These are phyloP conservation scores for Lentinula sp. DNA, from an alignment of 768 basidiomycete genomes.

Conservation along the genomic window DNA sequence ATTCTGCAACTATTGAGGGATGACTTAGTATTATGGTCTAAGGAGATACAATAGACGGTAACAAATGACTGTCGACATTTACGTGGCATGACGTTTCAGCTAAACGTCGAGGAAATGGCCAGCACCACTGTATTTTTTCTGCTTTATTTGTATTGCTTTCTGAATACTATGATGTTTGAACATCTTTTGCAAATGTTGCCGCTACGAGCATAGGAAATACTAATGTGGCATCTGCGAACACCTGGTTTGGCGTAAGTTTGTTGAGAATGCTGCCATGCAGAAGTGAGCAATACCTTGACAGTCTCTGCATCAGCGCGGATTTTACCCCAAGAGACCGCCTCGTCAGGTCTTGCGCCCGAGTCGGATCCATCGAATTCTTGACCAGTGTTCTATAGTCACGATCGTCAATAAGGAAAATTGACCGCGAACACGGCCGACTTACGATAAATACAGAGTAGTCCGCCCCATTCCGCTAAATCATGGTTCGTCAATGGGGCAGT, in stretches of 20 bases:
- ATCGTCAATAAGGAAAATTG: not conserved
- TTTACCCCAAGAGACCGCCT: slow-evolving; percentile 98
- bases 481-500: slow-evolving; percentile 4
- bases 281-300: slow-evolving; percentile 53
- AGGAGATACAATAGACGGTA: slow-evolving; percentile 48
- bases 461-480: slow-evolving; percentile 86
- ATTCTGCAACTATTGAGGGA: slow-evolving; percentile 80
- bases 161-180: slow-evolving; percentile 5
- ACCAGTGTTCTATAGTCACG: slow-evolving; percentile 74
- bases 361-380: slow-evolving; percentile 99
- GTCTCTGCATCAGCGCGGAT: slow-evolving; percentile 81
- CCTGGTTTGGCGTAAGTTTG: slow-evolving; percentile 27
- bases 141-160: not conserved
- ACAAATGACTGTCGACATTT: not conserved
- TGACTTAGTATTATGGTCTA: slow-evolving; percentile 82
- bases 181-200: slow-evolving; percentile 75
- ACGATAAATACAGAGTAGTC: slow-evolving; percentile 97
- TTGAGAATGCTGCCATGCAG: slow-evolving; percentile 1
- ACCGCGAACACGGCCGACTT: slow-evolving; percentile 17
- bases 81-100: not conserved
- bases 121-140: not conserved
- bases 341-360: slow-evolving; percentile 94
- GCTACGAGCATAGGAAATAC: slow-evolving; percentile 95
- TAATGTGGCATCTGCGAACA: slow-evolving; percentile 94
- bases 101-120: not conserved